Conservation (phyloP, 257 asterid species). For the Mentha longifolia region DNA sequence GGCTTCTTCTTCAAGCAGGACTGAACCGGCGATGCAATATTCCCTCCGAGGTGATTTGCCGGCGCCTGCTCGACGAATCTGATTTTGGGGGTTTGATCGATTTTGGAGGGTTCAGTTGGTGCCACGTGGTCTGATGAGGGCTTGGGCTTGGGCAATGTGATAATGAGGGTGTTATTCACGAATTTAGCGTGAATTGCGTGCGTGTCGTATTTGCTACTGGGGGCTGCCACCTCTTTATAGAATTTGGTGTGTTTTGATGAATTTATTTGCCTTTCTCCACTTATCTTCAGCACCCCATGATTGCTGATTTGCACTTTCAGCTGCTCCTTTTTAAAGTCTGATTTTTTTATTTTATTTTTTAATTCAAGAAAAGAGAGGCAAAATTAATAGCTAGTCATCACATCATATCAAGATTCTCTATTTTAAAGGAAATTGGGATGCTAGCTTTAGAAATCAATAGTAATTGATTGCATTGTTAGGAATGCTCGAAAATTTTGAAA, state of each 20-base stretch:
- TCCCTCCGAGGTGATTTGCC: neutral
- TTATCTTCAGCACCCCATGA: slow-evolving; percentile 52
- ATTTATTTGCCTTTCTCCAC: slow-evolving; percentile 53
- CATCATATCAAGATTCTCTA: too few relatives aligned
- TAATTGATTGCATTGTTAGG: too few relatives aligned
- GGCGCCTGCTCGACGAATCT: neutral
- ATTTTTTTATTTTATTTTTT: slow-evolving; percentile 3
- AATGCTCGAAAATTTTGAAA: too few relatives aligned
- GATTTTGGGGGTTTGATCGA: slow-evolving; percentile 25
- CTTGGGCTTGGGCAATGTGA: slow-evolving; percentile 51
- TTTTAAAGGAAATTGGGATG: too few relatives aligned
- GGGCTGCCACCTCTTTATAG: slow-evolving; percentile 50
- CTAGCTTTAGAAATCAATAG: too few relatives aligned
- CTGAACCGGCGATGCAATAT: too few relatives aligned
- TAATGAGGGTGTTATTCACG: slow-evolving; percentile 40
- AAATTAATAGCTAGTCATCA: too few relatives aligned
- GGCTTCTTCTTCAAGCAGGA: neutral
- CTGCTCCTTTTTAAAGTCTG: slow-evolving; percentile 65
- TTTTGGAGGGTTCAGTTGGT: slow-evolving; percentile 13
- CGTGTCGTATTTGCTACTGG: slow-evolving; percentile 43
- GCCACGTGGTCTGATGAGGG: neutral
- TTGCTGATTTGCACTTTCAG: slow-evolving; percentile 60
- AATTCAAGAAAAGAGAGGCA: neutral
- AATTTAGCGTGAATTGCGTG: slow-evolving; percentile 54
- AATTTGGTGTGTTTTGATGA: slow-evolving; percentile 40